Evolutionary conservation across 495 filamentous ascomycete species (phyloP).

Genomic region (Ascobolus immersus): DNA sequence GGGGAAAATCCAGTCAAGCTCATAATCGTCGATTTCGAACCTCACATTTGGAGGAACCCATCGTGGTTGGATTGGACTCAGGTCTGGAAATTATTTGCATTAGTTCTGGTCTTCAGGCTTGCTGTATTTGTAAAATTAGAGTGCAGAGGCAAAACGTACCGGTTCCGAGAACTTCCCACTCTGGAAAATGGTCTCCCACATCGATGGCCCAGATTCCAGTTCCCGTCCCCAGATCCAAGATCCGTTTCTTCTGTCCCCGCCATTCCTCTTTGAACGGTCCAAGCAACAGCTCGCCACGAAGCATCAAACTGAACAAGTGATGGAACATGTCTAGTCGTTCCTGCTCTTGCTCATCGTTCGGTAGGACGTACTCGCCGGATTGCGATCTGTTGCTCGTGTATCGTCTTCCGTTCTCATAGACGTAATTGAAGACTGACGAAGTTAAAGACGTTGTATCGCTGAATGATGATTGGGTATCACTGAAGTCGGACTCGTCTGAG

Average conservation of each 20-base stretch:
- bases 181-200: no score
- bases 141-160: no score
- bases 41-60: conserved; percentile 7
- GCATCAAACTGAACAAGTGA: conserved; percentile 9
- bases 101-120: no score
- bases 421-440: neutral
- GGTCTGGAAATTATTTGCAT: no score
- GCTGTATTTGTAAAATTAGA: no score
- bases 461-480: no score
- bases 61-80: conserved; percentile 44
- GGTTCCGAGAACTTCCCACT: no score
- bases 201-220: conserved; percentile 17
- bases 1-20: conserved; percentile 27
- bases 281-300: conserved; percentile 8
- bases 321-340: conserved; percentile 15
- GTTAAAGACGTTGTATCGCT: neutral
- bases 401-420: conserved; percentile 28
- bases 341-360: conserved; percentile 1
- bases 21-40: conserved; percentile 30
- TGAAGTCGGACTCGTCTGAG: no score
- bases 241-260: neutral
- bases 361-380: neutral
- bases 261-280: no score
- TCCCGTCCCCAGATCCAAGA: conserved; percentile 16
- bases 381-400: conserved; percentile 25